These are phyloP conservation scores for Fistulifera pelliculosa DNA, from an alignment of 108 stramenopile species.

Conservation along the genomic window DNA sequence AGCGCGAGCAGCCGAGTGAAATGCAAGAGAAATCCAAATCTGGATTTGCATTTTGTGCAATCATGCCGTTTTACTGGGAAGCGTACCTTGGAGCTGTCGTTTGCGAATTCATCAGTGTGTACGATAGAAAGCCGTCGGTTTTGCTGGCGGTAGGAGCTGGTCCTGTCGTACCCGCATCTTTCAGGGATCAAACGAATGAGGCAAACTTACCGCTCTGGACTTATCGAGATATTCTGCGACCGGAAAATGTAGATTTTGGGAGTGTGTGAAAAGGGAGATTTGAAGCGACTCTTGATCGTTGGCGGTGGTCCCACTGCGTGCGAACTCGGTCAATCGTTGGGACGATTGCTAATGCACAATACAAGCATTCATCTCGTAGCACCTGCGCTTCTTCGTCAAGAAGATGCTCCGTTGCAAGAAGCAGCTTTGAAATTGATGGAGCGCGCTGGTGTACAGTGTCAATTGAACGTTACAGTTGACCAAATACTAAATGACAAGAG, in stretches of 20 bases:
- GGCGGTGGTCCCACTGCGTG: constrained; percentile 37
- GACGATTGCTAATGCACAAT: constrained; percentile 6
- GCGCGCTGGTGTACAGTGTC: constrained; percentile 7
- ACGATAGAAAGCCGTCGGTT: constrained; percentile 19
- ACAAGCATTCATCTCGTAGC: constrained; percentile 16
- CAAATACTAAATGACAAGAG: neutral
- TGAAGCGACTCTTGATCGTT: constrained; percentile 24
- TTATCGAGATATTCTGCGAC: constrained; percentile 22
- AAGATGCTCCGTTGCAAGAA: constrained; percentile 16
- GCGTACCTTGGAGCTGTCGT: constrained; percentile 11
- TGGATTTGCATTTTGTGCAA: constrained; percentile 15
- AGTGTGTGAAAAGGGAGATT: neutral
- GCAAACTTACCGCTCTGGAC: constrained; percentile 20
- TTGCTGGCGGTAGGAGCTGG: constrained; percentile 35
- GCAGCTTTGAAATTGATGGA: constrained; percentile 15
- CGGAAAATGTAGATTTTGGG: constrained; percentile 11
- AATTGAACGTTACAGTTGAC: constrained; percentile 1
- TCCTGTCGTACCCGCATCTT: constrained; percentile 20
- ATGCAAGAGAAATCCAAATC: constrained; percentile 16
- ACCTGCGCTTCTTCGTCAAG: constrained; percentile 12
- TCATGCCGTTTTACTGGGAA: constrained; percentile 9
- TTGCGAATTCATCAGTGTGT: neutral
- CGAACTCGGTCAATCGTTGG: constrained; percentile 33
- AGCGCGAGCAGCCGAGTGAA: constrained; percentile 21
- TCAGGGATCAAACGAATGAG: constrained; percentile 11